A percentile compares a stretch with the other conserved stretches of the same genome.
phyloP scores from a whole-genome alignment of 192 early-diverging fungal species.

The Endogone sp. region DNA sequence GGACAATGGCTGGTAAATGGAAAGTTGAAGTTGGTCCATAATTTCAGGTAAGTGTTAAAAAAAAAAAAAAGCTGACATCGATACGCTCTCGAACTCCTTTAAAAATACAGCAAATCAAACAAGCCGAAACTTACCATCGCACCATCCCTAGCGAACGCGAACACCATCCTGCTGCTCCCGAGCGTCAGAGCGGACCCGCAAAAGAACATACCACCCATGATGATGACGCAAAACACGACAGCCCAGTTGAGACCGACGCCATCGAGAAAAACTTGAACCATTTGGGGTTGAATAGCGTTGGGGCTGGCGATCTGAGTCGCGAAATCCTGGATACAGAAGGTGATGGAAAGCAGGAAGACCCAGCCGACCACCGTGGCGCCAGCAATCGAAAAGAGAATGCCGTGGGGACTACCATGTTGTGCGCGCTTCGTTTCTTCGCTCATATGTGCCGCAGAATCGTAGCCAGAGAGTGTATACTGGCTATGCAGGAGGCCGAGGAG shows the following conservation, averaged over 20 bases:
- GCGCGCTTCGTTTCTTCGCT: conserved; percentile 51
- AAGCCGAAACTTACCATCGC: conserved; percentile 31
- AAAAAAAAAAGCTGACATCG: no score
- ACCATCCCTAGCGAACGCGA: conserved; percentile 53
- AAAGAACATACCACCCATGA: conserved; percentile 53
- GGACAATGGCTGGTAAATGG: conserved; percentile 24
- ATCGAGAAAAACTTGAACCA: conserved; percentile 49
- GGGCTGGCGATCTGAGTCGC: conserved; percentile 38
- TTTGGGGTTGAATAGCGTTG: conserved; percentile 19
- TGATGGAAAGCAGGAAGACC: conserved; percentile 44
- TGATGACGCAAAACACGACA: conserved; percentile 42
- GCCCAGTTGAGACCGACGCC: conserved; percentile 43
- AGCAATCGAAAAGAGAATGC: conserved; percentile 44
- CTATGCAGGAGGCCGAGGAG: conserved; percentile 47
- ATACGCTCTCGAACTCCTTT: no score
- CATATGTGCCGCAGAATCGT: conserved; percentile 43
- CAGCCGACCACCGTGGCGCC: conserved; percentile 39
- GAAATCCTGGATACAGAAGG: conserved; percentile 44
- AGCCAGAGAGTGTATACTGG: conserved; percentile 56
- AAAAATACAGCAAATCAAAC: no score
- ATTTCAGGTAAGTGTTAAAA: not conserved
- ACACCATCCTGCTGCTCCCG: conserved; percentile 53
- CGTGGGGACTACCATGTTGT: conserved; percentile 37
- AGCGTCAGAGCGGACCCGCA: conserved; percentile 45
- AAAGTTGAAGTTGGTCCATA: no score